A percentile compares a stretch with the other conserved stretches of the same genome.
Evolutionary conservation across 139 green algal genomes (phyloP).

Genomic region (Micromonas pusilla): DNA sequence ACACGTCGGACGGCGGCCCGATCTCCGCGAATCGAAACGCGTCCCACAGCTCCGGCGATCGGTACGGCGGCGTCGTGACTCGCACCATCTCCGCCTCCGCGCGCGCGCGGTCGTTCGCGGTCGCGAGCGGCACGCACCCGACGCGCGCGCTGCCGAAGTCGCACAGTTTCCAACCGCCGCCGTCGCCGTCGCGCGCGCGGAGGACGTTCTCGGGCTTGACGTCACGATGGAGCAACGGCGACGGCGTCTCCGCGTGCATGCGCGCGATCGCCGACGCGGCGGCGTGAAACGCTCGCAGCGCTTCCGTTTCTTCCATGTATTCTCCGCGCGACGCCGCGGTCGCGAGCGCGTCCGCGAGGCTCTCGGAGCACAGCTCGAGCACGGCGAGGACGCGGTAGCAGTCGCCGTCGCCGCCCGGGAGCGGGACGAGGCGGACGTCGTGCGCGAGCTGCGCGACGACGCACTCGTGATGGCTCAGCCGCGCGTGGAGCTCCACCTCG

Average conservation of each 20-base stretch:
- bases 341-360: not conserved
- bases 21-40: slow-evolving; percentile 28
- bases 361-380: not conserved
- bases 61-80: slow-evolving; percentile 86
- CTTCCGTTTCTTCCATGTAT: not conserved
- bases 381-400: not conserved
- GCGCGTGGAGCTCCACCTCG: not conserved
- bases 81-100: slow-evolving; percentile 77
- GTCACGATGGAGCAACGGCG: slow-evolving; percentile 65
- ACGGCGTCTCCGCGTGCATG: slow-evolving; percentile 23
- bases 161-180: slow-evolving; percentile 94
- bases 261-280: not conserved
- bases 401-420: not conserved
- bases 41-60: slow-evolving; percentile 74
- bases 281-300: not conserved
- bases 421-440: not conserved
- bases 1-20: slow-evolving; percentile 39
- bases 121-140: slow-evolving; percentile 44
- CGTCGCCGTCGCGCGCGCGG: slow-evolving; percentile 45
- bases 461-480: not conserved
- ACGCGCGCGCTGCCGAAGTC: slow-evolving; percentile 82
- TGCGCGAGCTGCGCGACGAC: not conserved
- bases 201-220: slow-evolving; percentile 94
- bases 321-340: too few species aligned
- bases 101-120: slow-evolving; percentile 50